Evolutionary conservation across 345 rosid species (phyloP).

Genomic region (Pugionium cornutum): DNA sequence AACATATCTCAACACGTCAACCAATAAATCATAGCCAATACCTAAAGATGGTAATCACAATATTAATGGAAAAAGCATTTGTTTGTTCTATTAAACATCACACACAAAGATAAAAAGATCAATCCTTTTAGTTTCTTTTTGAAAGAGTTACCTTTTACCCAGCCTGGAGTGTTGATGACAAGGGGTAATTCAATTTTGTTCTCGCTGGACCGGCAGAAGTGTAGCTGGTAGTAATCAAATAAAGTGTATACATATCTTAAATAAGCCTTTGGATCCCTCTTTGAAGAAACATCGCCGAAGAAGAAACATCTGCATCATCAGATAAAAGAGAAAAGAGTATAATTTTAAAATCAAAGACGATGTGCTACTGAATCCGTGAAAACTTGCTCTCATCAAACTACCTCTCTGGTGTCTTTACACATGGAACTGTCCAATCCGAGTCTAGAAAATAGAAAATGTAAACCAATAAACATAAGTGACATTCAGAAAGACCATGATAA

Average conservation of each 20-base stretch:
- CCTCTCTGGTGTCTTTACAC: constrained; percentile 95
- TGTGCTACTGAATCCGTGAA: background rate
- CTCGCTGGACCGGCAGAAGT: constrained; percentile 49
- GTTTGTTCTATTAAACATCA: constrained; percentile 1
- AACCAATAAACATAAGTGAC: constrained; percentile 10
- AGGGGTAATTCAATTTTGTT: constrained; percentile 61
- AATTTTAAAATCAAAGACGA: background rate
- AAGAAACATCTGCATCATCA: constrained; percentile 60
- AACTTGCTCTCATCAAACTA: constrained; percentile 33
- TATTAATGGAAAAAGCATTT: background rate
- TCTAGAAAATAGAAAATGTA: constrained; percentile 31
- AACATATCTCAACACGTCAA: constrained; percentile 65
- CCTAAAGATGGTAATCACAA: constrained; percentile 48
- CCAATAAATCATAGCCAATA: constrained; percentile 85
- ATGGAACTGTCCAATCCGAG: constrained; percentile 75
- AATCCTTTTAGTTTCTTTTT: too few species aligned
- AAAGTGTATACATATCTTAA: constrained; percentile 59
- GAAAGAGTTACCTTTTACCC: constrained; percentile 79
- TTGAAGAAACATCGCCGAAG: constrained; percentile 88
- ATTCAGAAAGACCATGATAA: background rate
- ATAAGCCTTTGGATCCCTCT: constrained; percentile 77
- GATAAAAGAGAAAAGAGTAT: background rate
- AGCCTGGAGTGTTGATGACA: constrained; percentile 88
- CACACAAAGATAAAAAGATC: constrained; percentile 9
- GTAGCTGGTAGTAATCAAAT: constrained; percentile 58